Conservation (phyloP, 495 filamentous ascomycete genomes). For the Pseudomonodictys pantanalensis region DNA sequence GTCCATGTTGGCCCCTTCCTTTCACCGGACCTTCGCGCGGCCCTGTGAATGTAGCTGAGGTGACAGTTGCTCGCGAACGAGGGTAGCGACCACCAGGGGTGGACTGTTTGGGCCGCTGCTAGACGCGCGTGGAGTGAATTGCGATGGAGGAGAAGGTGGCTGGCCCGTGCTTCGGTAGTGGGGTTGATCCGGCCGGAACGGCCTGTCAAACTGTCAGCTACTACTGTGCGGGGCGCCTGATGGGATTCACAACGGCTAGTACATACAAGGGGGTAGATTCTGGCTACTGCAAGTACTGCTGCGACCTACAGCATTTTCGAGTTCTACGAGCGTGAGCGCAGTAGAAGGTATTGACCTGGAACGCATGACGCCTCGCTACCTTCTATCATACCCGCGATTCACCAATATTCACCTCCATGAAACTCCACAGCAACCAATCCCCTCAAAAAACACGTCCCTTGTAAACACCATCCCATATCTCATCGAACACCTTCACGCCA, state of each 20-base stretch:
- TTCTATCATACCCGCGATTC: too few species aligned
- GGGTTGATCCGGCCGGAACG: not conserved
- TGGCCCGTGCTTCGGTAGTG: not conserved
- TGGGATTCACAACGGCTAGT: not conserved
- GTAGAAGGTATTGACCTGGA: too few species aligned
- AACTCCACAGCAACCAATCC: too few species aligned
- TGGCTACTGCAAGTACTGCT: too few species aligned
- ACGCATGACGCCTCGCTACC: too few species aligned
- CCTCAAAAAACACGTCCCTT: not conserved
- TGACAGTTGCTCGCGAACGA: too few species aligned
- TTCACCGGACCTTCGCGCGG: not conserved
- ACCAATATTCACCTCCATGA: too few species aligned
- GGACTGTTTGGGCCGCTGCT: not conserved
- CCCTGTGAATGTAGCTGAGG: not conserved
- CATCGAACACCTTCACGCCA: slow-evolving; percentile 58
- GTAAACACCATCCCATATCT: slow-evolving; percentile 42
- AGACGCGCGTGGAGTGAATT: slow-evolving; percentile 2
- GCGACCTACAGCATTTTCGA: too few species aligned
- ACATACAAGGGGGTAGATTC: too few species aligned
- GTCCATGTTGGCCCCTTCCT: slow-evolving; percentile 59
- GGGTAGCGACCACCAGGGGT: not conserved
- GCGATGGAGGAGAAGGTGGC: not conserved
- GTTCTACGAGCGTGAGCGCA: too few species aligned
- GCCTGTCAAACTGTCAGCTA: too few species aligned
- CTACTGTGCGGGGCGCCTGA: too few species aligned